A percentile compares a stretch with the other conserved stretches of the same genome.
phyloP scores from a whole-genome alignment of 495 filamentous ascomycete species.

The Penicillium silybi region DNA sequence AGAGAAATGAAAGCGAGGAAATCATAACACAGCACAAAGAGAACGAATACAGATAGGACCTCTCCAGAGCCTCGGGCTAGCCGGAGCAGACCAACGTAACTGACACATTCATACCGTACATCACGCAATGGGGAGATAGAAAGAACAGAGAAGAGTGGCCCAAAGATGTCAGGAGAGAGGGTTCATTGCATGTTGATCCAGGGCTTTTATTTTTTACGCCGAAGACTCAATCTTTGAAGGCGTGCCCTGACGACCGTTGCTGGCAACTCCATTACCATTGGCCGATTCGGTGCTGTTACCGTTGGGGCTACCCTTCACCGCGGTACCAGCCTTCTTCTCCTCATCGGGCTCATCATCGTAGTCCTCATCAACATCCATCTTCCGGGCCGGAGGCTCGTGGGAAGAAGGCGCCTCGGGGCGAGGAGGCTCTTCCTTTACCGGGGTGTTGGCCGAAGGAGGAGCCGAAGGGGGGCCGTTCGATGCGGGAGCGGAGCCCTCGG shows the following conservation, averaged over 20 bases:
- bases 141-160: conserved; percentile 13
- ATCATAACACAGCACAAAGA: conserved; percentile 25
- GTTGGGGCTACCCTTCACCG: conserved; percentile 40
- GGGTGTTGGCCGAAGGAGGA: conserved; percentile 38
- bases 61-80: conserved; percentile 12
- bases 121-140: conserved; percentile 15
- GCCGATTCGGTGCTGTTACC: conserved; percentile 31
- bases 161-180: neutral
- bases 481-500: conserved; percentile 48
- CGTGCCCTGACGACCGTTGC: conserved; percentile 26
- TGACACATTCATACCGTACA: conserved; percentile 30
- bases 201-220: conserved; percentile 19
- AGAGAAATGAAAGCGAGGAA: conserved; percentile 20
- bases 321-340: conserved; percentile 58
- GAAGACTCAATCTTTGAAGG: conserved; percentile 34
- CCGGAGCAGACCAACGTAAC: conserved; percentile 13
- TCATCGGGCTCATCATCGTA: conserved; percentile 88
- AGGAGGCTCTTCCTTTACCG: conserved; percentile 43
- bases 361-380: conserved; percentile 96
- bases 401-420: conserved; percentile 54
- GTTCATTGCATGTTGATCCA: conserved; percentile 2
- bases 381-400: conserved; percentile 79
- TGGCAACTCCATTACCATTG: conserved; percentile 7
- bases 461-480: conserved; percentile 59
- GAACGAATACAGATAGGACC: conserved; percentile 24